Conservation (phyloP, 148 eudicot genomes). For the Dysphania ambrosioides region DNA sequence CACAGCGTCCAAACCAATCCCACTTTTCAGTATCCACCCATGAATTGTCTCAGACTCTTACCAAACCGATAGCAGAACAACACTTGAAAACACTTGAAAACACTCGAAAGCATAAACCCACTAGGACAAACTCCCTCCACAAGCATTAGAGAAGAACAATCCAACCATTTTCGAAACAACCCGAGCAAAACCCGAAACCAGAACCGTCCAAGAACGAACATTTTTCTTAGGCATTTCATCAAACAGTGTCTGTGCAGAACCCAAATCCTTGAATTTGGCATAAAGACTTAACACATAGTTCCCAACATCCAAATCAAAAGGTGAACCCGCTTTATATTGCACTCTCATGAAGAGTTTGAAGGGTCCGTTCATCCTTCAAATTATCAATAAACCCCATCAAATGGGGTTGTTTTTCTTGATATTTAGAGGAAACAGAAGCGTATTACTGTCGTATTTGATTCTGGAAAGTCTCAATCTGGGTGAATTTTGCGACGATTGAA, state of each 20-base stretch:
- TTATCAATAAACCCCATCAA: constrained; percentile 33
- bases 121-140: constrained; percentile 53
- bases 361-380: constrained; percentile 19
- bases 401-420: constrained; percentile 17
- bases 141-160: constrained; percentile 46
- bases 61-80: constrained; percentile 42
- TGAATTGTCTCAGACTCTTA: constrained; percentile 54
- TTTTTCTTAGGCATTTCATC: constrained; percentile 68
- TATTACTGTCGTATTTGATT: constrained; percentile 14
- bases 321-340: constrained; percentile 44
- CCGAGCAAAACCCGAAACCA: constrained; percentile 64
- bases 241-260: constrained; percentile 55
- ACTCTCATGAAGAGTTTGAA: constrained; percentile 41
- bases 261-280: constrained; percentile 34
- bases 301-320: constrained; percentile 29
- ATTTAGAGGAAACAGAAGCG: constrained; percentile 14
- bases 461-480: constrained; percentile 9
- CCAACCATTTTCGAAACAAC: constrained; percentile 37
- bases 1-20: constrained; percentile 49
- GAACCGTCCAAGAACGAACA: constrained; percentile 70
- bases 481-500: constrained; percentile 3
- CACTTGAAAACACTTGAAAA: constrained; percentile 79
- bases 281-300: constrained; percentile 59
- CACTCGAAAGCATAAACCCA: constrained; percentile 68
- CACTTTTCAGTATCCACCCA: constrained; percentile 55